phyloP scores from a whole-genome alignment of 2,329 filamentous ascomycete genomes.

The Arthrobotrys sinensis region DNA sequence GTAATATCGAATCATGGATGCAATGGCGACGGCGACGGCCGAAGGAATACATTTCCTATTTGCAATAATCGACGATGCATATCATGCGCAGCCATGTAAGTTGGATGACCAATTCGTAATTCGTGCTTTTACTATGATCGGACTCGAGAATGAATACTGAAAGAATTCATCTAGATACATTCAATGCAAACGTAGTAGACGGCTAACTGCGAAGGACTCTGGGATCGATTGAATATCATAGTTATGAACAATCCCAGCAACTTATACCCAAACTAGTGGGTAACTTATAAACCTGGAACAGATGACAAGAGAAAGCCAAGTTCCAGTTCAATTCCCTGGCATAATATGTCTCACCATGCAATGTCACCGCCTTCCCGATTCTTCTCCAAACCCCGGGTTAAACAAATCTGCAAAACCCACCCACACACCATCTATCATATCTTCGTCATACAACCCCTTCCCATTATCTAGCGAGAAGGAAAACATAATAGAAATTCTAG shows the following conservation, averaged over 20 bases:
- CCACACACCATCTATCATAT: not conserved
- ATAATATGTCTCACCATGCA: slow-evolving; percentile 40
- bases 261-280: slow-evolving; percentile 39
- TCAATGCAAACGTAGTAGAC: no score
- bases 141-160: no score
- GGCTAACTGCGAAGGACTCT: no score
- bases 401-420: not conserved
- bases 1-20: no score
- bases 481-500: not conserved
- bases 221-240: not conserved
- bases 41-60: no score
- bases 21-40: no score
- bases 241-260: not conserved
- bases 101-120: no score
- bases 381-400: slow-evolving; percentile 15
- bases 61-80: no score
- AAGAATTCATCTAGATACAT: no score
- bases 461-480: not conserved
- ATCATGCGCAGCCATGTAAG: no score
- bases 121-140: no score
- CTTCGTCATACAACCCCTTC: slow-evolving; percentile 3
- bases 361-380: slow-evolving; percentile 45
- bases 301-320: slow-evolving; percentile 36
- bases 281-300: slow-evolving; percentile 24
- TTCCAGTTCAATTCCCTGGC: slow-evolving; percentile 23